Conservation (phyloP, 1,284 basidiomycete species). For the Ceratobasidium sp. region DNA sequence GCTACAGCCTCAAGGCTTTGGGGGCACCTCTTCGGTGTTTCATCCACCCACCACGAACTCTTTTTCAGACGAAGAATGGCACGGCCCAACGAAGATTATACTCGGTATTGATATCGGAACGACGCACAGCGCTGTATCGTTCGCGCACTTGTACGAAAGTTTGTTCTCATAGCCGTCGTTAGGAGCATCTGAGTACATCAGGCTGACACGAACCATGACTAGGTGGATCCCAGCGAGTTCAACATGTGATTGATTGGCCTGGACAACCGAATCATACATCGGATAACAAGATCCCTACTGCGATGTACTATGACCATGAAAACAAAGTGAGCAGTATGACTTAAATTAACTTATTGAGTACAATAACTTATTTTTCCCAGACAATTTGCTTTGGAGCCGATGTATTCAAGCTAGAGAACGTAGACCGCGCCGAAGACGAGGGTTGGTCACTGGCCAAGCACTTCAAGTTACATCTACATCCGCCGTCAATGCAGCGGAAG, state of each 20-base stretch:
- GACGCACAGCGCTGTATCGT: neutral
- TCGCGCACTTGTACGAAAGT: neutral
- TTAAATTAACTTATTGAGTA: neutral
- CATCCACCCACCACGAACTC: no score
- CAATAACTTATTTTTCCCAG: neutral
- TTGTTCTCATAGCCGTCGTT: neutral
- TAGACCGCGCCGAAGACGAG: neutral
- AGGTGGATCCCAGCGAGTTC: neutral
- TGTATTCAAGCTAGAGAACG: constrained; percentile 1
- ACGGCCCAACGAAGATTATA: constrained; percentile 9
- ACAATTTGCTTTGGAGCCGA: constrained; percentile 9
- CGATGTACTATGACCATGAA: neutral
- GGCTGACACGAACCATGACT: no score
- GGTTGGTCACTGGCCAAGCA: neutral
- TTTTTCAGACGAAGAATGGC: constrained; percentile 10
- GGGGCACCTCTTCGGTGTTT: no score
- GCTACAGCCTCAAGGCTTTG: no score
- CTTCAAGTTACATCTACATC: constrained; percentile 25
- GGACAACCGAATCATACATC: neutral
- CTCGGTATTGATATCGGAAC: no score
- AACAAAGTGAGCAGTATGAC: neutral
- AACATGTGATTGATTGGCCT: constrained; percentile 7
- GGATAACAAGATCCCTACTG: neutral
- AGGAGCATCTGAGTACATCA: neutral
- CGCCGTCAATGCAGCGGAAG: neutral